Evolutionary conservation across 1,284 basidiomycete genomes (phyloP), one percentile per base, ranked within the genome.

Genomic region (Microbotryomycetes sp.): DNA sequence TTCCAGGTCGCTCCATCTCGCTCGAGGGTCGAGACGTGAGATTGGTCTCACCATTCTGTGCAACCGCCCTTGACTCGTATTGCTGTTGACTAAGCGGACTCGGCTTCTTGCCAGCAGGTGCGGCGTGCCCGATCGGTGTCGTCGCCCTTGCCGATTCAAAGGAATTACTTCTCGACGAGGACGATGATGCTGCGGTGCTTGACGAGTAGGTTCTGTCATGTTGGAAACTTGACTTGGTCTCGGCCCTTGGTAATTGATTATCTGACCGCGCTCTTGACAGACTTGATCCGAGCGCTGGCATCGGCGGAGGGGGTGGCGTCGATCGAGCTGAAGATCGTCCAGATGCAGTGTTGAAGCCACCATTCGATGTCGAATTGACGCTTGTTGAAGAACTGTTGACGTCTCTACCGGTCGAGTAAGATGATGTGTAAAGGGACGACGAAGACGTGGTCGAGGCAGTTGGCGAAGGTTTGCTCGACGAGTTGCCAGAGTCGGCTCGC

Each of bases 101-200:
- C 56, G 60, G 50, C 49, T 54, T 58, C 51, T 58, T 29, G 28
- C 49, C 26, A 30, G 48, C 1, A 1, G 56, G 49, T 0, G 42
- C 30, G 14, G 26, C 19, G 53, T 25, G 53, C 25, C 23, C 42
- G 2, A 59, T 57, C 9, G 65, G 62, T 19, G 62, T 64, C 4
- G 62, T 16, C 22, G 65, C 62, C 19, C 60, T 57, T 4, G 50
- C 50, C 0, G 64, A 58, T n/a, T 65, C 64, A 42, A 57, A 59
- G 12, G 64, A 65, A 2, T 58, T 28, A 22, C 16, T 29, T 23
- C 54, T 57, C 22, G 49, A 26, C 36, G 56, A 50, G n/a, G n/a
- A n/a, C n/a, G n/a, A n/a, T n/a, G 29, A 19, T 12, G 9, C 6
- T 23, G 57, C 22, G 30, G 28, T 42, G 29, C n/a, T 26, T n/a